phyloP scores from a whole-genome alignment of 495 filamentous ascomycete species.

The Cladorrhinum samala region DNA sequence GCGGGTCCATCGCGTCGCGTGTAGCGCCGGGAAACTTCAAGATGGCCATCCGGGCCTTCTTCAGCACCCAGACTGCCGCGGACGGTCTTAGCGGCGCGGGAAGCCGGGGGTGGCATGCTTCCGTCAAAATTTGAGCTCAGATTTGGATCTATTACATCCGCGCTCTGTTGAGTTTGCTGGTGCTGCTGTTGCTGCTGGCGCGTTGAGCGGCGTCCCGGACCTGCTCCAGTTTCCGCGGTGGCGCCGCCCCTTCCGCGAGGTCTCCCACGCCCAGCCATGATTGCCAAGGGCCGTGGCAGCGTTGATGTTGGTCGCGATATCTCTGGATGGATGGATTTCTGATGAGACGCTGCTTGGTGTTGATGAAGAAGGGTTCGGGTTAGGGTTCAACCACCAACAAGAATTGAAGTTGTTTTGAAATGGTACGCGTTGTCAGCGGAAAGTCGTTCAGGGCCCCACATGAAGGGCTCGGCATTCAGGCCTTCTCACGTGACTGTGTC shows the following conservation, averaged over 20 bases:
- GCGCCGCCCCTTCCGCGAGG: constrained; percentile 15
- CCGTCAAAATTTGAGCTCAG: constrained; percentile 1
- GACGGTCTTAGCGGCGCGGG: constrained; percentile 12
- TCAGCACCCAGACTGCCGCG: not conserved
- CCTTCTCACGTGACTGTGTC: not conserved
- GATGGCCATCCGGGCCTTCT: not conserved
- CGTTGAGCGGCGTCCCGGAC: constrained; percentile 21
- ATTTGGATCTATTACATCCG: constrained; percentile 9
- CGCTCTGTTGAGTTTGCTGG: not conserved
- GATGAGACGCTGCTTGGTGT: not conserved
- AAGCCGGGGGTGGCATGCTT: constrained; percentile 22
- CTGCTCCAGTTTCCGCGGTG: constrained; percentile 9
- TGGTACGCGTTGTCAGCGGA: constrained; percentile 3
- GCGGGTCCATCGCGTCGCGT: constrained; percentile 11
- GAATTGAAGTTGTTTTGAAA: constrained; percentile 23
- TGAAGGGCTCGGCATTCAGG: not conserved
- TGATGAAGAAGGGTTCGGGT: constrained; percentile 29
- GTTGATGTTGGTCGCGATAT: not conserved
- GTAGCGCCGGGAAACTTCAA: constrained; percentile 12
- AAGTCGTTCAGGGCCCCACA: not conserved
- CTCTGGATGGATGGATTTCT: not conserved
- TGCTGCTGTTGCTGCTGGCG: constrained; percentile 18
- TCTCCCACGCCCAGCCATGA: constrained; percentile 22
- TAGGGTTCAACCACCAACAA: constrained; percentile 20
- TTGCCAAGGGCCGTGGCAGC: not conserved